Base-by-base conservation (phyloP, 2,329 filamentous ascomycete genomes). In the Hymenoscyphus salicellus region DNA sequence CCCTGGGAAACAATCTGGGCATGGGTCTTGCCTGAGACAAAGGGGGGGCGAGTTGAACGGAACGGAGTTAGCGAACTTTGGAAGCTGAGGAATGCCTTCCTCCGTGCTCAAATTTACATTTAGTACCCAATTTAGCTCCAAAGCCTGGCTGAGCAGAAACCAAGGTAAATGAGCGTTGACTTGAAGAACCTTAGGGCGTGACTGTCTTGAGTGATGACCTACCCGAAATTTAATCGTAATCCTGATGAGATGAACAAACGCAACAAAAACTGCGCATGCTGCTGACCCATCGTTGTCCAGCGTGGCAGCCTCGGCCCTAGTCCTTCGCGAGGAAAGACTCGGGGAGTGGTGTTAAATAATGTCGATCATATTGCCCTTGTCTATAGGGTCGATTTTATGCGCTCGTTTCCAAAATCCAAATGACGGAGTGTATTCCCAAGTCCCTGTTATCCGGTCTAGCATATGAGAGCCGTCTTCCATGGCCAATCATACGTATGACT, bases 1-100 rank as follows among this genome's bases (percentile, higher is more conserved):
- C 62, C 63, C 63, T 65, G 68, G 68, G 68, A 68, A 67, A 68
- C 61, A 61, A 59, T 65, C 65, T 65, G 65, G 61, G 64, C 68
- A 68, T 61, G 64, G 64, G 63, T 49, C 55, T 52, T 43, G 60
- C 60, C 33, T 61, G 63, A 60, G 65, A 58, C 46, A 58, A 57
- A 30, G 28, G 17, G 38, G 46, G 46, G 55, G 23, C 14, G 20
- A 52, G 26, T 49, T 49, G 43, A 11, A 23, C 43, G 46, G 20
- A 52, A 52, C 20, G 46, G 46, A 26, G 46, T 52, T 52, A 23
- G 46, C 20, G 46, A 52, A 38, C 36, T 17, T 38, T 38, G 36
- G 36, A 52, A 52, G 46, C 23, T 52, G 46, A 23, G 46, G 23
- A 52, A 26, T 52, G 26, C 7, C 10, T 49, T 49, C 33, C 43